Base-by-base conservation (phyloP, 1,284 basidiomycete species). In the Pascua sp. region DNA sequence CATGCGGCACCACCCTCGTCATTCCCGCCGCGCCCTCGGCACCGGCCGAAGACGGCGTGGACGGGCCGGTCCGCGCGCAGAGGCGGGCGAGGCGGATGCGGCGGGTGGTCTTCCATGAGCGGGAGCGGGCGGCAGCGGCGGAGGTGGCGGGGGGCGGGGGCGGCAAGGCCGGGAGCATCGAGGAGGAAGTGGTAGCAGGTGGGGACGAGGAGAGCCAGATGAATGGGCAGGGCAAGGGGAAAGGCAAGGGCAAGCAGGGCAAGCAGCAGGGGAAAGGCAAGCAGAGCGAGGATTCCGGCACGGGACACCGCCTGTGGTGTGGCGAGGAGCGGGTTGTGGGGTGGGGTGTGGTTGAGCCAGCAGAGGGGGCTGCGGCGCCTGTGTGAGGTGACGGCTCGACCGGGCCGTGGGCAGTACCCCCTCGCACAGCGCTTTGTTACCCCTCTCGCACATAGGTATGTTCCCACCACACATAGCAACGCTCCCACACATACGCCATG, bases 21-120 rank as follows among this genome's bases (percentile, higher is more conserved):
- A 52, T 67, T n/a, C 71, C 65, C 13, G 49, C 55, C 13, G 60
- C 63, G 11, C 67, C 65, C 7, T 39, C 13, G 1, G 43, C 41
- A 16, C 8, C 42, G 9, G 46, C 47, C 13, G 51, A 55, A 2
- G 8, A 43, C 4, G 50, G 32, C 9, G 45, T 73, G 5, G 70
- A 74, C 45, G 72, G 70, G 13, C 65, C 68, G 0, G 51, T 63
- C 18, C 62, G 72, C 17, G 47, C 54, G 12, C 24, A 42, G 2
- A 56, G 64, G 32, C 47, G 69, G 16, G 52, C 48, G 32, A 62
- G 45, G 32, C 59, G 50, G 41, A 37, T 49, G 12, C 44, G 47
- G 24, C 60, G 63, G 17, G 47, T 43, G 0, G 47, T 62, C 1
- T 72, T 70, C 59, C 65, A 69, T 48, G 59, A 67, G 49, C 54